Evolutionary conservation across 2,329 filamentous ascomycete species (phyloP).

Genomic region (Sporothrix curviconia): DNA sequence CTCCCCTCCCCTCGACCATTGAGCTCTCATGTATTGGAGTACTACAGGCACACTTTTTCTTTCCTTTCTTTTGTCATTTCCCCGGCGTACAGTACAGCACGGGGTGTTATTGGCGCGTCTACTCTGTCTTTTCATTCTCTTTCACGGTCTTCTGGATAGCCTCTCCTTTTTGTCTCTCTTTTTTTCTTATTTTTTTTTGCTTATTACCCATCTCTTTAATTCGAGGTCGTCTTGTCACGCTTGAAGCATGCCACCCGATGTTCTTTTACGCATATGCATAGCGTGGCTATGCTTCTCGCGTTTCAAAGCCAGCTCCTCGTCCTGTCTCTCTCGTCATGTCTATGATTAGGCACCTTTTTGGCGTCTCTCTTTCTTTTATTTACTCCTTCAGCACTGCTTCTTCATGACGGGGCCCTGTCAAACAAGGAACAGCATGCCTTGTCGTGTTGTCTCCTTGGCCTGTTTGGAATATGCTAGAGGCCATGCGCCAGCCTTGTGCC

Average conservation of each 20-base stretch:
- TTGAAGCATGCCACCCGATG: background rate
- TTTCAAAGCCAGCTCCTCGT: background rate
- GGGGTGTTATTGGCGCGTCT: background rate
- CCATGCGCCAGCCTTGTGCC: no score
- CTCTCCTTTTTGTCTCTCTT: background rate
- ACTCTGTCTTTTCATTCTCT: background rate
- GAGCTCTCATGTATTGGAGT: no score
- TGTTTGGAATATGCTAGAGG: no score
- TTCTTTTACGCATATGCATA: background rate
- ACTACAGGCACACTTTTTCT: background rate
- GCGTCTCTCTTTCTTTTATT: background rate
- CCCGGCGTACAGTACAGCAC: background rate
- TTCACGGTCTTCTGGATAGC: background rate
- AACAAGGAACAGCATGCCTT: no score
- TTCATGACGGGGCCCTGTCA: background rate
- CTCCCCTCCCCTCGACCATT: background rate
- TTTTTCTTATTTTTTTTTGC: no score
- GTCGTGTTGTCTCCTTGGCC: background rate
- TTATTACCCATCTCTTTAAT: no score
- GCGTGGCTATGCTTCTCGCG: background rate
- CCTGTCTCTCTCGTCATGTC: background rate
- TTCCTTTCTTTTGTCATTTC: background rate
- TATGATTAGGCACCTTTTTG: background rate
- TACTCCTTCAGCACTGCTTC: no score
- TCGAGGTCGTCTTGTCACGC: no score